Base-by-base conservation (phyloP, 805 yeast genomes). In the Lipomyces spencermartinsiae region DNA sequence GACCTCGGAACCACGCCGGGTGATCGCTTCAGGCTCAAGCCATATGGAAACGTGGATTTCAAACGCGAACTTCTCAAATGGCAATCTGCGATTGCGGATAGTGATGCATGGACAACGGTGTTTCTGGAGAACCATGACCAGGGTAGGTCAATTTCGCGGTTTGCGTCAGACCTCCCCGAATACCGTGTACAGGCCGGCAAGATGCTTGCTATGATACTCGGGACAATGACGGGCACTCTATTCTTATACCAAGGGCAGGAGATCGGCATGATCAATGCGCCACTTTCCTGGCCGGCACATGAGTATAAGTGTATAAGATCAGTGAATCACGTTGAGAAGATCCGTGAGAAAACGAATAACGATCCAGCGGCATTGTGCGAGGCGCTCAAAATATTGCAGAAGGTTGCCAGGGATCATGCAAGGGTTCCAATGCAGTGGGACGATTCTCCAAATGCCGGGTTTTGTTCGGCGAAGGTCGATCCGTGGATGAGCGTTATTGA, bases 161-260 rank as follows among this genome's bases (percentile, higher is more conserved):
- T 84, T 74, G 87, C 86, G 59, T 79, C 80, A 74, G 82, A 80
- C 61, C 77, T 81, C 6, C 77, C 77, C 34, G 71, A 76, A 62
- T 66, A 73, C 76, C 75, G 82, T 57, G 78, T 73, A 61, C 74
- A 75, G 63, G 80, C 84, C 35, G 86, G 85, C 33, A 86, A 86
- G 76, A 76, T 85, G 74, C 75, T 86, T 68, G 80, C 86, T 16
- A 68, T 82, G 59, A 74, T 85, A 73, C 81, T 83, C 68, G 64
- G 79, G n/a, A 73, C 86, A 5, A 79, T 85, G 71, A 82, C 87
- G 29, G 89, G 89, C 60, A 86, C 89, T 16, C 76, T 85, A 64
- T 86, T 80, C 76, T 77, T 86, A 55, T 86, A 85, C 76, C 89
- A 86, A 76, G 89, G 89, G 61, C 89, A 86, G 75, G 89, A 86